Conservation (phyloP, 768 basidiomycete species). For the Tricholoma matsutake region DNA sequence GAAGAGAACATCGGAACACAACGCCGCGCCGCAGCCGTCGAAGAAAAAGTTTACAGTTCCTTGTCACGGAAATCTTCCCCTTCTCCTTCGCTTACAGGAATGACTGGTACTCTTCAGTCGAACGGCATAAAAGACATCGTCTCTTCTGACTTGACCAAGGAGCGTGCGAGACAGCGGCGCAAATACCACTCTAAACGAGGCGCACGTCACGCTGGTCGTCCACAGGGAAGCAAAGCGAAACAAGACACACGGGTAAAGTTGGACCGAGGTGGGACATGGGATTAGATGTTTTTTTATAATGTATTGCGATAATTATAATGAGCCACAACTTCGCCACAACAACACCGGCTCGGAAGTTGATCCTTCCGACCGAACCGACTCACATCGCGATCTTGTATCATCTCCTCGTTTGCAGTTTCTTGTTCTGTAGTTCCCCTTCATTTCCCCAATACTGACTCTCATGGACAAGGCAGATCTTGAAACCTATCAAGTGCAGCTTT, state of each 20-base stretch:
- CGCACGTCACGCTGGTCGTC: constrained; percentile 57
- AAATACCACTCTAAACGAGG: constrained; percentile 80
- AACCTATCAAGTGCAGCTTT: constrained; percentile 85
- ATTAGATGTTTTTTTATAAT: constrained; percentile 25
- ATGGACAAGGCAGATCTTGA: constrained; percentile 79
- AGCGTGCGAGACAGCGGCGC: constrained; percentile 58
- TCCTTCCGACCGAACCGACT: neutral
- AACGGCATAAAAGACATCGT: constrained; percentile 59
- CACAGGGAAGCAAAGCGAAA: constrained; percentile 84
- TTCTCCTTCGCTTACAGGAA: constrained; percentile 39
- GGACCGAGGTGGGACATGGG: constrained; percentile 62
- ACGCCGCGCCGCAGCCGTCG: neutral
- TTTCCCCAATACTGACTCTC: neutral
- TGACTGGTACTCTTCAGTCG: constrained; percentile 38
- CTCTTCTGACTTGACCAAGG: constrained; percentile 55
- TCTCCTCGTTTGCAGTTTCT: neutral
- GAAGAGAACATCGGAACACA: neutral
- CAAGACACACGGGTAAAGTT: constrained; percentile 64
- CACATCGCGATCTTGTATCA: neutral
- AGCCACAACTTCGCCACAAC: no score
- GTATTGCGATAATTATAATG: no score
- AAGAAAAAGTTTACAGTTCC: constrained; percentile 25
- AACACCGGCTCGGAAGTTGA: neutral
- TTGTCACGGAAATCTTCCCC: constrained; percentile 53
- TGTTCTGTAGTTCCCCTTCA: neutral